phyloP scores from a whole-genome alignment of 139 green algal genomes.

The Microglena sp. region DNA sequence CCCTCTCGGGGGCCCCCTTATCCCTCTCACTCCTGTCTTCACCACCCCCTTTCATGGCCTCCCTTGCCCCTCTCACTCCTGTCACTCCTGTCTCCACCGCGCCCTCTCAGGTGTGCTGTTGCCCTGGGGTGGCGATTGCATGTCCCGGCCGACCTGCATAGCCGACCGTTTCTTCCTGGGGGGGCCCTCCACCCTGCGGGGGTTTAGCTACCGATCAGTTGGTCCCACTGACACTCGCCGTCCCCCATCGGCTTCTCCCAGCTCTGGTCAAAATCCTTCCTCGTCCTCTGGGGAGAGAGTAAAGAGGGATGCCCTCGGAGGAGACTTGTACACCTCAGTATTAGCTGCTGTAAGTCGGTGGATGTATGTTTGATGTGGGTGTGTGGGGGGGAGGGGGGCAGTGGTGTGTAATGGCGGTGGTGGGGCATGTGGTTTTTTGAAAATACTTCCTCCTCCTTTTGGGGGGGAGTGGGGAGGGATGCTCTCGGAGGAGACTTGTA shows the following conservation, averaged over 20 bases:
- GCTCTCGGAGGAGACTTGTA: conserved; percentile 60
- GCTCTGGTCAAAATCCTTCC: background rate
- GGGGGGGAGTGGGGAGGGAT: conserved; percentile 20
- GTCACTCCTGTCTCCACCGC: too few species aligned
- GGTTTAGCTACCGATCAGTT: conserved; percentile 49
- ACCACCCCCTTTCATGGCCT: too few species aligned
- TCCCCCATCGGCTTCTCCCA: background rate
- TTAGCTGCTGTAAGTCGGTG: conserved; percentile 42
- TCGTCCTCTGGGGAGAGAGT: background rate
- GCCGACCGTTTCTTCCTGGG: conserved; percentile 67
- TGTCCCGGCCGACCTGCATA: conserved; percentile 23
- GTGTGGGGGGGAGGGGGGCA: too few species aligned
- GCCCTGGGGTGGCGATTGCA: conserved; percentile 29
- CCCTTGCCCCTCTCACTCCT: too few species aligned
- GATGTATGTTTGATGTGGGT: too few species aligned
- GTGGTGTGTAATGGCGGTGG: too few species aligned
- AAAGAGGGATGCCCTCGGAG: conserved; percentile 51
- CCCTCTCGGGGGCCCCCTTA: too few species aligned
- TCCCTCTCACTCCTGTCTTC: too few species aligned
- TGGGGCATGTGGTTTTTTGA: too few species aligned
- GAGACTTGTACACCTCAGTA: conserved; percentile 46
- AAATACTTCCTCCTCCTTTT: background rate
- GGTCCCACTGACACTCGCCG: conserved; percentile 46
- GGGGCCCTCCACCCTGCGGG: conserved; percentile 44
- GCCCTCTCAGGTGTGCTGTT: conserved; percentile 42